A percentile compares a stretch with the other conserved stretches of the same genome.
Evolutionary conservation across 371 early-diverging fungal species (phyloP).

Genomic region (Syncephalastrum monosporum): DNA sequence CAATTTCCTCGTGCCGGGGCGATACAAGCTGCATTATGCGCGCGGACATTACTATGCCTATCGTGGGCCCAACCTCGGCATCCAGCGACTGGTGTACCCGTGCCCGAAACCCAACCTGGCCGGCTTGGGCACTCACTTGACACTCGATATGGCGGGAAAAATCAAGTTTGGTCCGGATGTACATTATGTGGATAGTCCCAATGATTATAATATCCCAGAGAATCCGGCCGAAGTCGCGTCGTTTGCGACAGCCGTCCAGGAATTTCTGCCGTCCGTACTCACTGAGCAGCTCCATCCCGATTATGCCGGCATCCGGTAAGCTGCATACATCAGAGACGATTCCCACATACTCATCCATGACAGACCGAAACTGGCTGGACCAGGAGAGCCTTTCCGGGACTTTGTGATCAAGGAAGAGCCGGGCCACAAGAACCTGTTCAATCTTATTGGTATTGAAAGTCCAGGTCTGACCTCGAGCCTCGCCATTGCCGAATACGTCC

Average conservation of each 20-base stretch:
- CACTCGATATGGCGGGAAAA: conserved; percentile 75
- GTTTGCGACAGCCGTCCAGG: conserved; percentile 57
- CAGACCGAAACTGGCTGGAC: conserved; percentile 80
- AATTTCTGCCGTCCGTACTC: conserved; percentile 64
- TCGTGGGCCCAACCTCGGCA: conserved; percentile 27
- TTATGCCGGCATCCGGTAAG: conserved; percentile 79
- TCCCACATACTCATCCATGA: background rate
- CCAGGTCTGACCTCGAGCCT: conserved; percentile 87
- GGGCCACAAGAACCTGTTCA: conserved; percentile 62
- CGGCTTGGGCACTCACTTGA: conserved; percentile 81
- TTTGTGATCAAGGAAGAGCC: conserved; percentile 72
- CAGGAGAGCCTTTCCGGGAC: conserved; percentile 74
- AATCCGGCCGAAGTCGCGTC: conserved; percentile 32
- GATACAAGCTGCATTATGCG: conserved; percentile 60
- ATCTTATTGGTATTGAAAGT: conserved; percentile 85
- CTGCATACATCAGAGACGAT: background rate
- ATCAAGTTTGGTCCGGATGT: conserved; percentile 87
- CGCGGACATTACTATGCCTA: conserved; percentile 81
- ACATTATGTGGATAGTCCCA: conserved; percentile 51
- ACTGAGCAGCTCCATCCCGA: conserved; percentile 63
- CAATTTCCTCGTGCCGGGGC: conserved; percentile 40
- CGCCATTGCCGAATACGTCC: conserved; percentile 80
- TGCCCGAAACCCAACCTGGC: conserved; percentile 74
- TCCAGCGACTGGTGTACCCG: conserved; percentile 81
- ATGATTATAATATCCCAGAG: conserved; percentile 62